Percentiles rank a stretch among this genome's conserved stretches.
phyloP scores from a whole-genome alignment of 2,329 filamentous ascomycete species.

The Chrysoporthe austroafricana region DNA sequence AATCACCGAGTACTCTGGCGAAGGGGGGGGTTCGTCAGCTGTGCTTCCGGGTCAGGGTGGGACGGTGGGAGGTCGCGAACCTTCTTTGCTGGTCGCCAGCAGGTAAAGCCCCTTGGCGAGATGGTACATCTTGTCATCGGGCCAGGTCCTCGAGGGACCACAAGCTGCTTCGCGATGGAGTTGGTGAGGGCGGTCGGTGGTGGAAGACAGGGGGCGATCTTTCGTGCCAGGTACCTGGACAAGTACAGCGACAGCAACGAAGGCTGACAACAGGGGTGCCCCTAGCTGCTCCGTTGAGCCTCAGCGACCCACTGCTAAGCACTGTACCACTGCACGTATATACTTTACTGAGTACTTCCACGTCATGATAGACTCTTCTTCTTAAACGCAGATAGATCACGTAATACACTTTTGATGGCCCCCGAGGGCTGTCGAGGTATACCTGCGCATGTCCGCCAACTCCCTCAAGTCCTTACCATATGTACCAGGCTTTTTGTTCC shows the following conservation, averaged over 20 bases:
- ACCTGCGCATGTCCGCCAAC: too few relatives aligned
- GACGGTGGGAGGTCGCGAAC: conserved; percentile 48
- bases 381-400: too few relatives aligned
- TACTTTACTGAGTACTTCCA: background rate
- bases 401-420: too few relatives aligned
- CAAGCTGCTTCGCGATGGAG: conserved; percentile 15
- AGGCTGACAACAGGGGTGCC: background rate
- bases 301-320: background rate
- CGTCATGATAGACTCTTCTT: too few relatives aligned
- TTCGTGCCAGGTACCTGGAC: background rate
- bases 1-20: conserved; percentile 90
- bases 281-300: background rate
- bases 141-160: conserved; percentile 22
- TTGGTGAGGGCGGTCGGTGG: background rate
- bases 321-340: background rate
- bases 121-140: conserved; percentile 75
- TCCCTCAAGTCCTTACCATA: too few relatives aligned
- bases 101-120: conserved; percentile 93
- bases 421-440: too few relatives aligned
- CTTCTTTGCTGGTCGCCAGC: conserved; percentile 96
- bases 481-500: too few relatives aligned
- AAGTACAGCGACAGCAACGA: background rate
- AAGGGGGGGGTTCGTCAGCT: conserved; percentile 14
- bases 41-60: background rate
- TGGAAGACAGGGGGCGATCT: conserved; percentile 3